Conservation (phyloP, 768 basidiomycete species). For the Postia placenta region DNA sequence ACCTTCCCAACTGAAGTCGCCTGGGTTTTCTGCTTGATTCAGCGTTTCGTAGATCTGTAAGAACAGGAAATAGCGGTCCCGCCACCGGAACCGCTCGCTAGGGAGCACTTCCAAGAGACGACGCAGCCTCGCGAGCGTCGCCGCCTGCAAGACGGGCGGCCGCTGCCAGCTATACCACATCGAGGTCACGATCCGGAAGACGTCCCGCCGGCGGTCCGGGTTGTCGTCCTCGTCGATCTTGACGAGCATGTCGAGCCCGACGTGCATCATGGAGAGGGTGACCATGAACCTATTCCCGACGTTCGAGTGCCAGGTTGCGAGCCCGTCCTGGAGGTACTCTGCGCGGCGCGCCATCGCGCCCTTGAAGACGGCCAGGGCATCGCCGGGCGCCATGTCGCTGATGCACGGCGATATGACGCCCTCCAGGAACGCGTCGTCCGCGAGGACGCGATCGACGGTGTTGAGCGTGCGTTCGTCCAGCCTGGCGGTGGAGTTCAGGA, state of each 20-base stretch:
- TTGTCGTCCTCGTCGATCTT: neutral
- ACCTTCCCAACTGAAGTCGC: neutral
- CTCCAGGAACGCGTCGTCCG: constrained; percentile 14
- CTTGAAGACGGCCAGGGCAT: constrained; percentile 5
- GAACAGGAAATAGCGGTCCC: neutral
- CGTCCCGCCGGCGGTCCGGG: neutral
- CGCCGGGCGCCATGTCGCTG: constrained; percentile 8
- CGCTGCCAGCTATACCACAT: neutral
- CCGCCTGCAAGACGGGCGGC: neutral
- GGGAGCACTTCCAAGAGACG: neutral
- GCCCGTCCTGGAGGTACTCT: neutral
- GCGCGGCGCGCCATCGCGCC: neutral
- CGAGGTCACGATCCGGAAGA: neutral
- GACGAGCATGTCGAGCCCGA: neutral
- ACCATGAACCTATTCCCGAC: neutral
- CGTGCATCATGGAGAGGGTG: neutral
- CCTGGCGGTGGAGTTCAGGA: neutral
- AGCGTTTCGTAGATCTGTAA: neutral
- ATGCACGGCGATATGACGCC: constrained; percentile 12
- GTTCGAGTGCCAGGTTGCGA: neutral
- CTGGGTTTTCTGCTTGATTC: neutral
- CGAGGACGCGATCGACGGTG: constrained; percentile 9
- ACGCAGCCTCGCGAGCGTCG: neutral
- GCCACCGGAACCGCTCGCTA: neutral
- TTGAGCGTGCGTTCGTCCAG: constrained; percentile 9